Conservation (phyloP, 495 filamentous ascomycete species). For the Podospora pseudopauciseta region DNA sequence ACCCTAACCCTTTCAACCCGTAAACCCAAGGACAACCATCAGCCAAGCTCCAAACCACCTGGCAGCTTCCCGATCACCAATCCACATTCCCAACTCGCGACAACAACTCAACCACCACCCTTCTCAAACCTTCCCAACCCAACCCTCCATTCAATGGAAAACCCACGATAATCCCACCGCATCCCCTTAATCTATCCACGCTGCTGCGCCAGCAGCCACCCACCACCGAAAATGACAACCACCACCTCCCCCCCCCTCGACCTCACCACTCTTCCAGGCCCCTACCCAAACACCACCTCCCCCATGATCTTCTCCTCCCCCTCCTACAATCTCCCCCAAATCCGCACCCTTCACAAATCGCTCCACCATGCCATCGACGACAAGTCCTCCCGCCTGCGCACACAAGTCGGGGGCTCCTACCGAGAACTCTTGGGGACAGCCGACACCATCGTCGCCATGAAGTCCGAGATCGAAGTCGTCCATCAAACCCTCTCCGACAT, state of each 20-base stretch:
- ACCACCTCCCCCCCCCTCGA: conserved; percentile 33
- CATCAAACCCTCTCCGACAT: conserved; percentile 67
- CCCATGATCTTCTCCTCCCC: conserved; percentile 73
- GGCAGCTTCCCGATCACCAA: neutral
- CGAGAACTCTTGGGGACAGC: conserved; percentile 89
- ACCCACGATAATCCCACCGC: no score
- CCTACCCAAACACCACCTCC: conserved; percentile 59
- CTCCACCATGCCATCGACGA: conserved; percentile 59
- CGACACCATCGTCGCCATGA: conserved; percentile 88
- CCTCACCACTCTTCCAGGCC: conserved; percentile 53
- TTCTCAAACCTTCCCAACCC: neutral
- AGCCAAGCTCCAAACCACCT: neutral
- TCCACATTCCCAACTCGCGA: neutral
- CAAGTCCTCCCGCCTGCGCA: conserved; percentile 83
- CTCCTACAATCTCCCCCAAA: conserved; percentile 57
- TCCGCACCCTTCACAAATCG: conserved; percentile 53
- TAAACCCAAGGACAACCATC: no score
- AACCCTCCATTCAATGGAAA: neutral
- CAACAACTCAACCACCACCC: neutral
- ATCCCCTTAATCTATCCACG: neutral
- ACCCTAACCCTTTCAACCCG: neutral
- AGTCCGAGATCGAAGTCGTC: conserved; percentile 66
- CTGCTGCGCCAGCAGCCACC: neutral
- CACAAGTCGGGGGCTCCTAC: conserved; percentile 90
- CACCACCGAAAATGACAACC: neutral